phyloP scores from a whole-genome alignment of 768 basidiomycete species.

The Daedaleopsis sinensis region DNA sequence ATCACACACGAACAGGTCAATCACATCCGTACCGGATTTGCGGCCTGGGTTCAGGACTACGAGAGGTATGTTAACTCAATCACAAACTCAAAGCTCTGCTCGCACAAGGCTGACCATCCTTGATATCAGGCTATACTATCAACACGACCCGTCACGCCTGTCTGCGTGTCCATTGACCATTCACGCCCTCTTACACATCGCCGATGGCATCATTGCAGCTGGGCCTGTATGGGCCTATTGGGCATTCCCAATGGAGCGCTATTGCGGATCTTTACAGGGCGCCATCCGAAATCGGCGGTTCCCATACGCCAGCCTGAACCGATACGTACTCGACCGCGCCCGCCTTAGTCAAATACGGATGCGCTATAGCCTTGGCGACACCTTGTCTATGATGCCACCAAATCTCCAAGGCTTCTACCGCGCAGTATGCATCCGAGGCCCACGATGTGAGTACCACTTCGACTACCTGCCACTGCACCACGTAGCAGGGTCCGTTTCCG shows the following conservation, averaged over 20 bases:
- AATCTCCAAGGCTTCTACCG: neutral
- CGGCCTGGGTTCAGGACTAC: constrained; percentile 25
- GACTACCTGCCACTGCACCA: too few relatives aligned
- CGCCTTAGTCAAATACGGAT: constrained; percentile 15
- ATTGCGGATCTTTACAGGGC: constrained; percentile 25
- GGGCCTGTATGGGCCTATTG: constrained; percentile 30
- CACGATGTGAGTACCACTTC: neutral
- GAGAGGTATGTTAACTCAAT: constrained; percentile 19
- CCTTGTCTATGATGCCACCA: constrained; percentile 3
- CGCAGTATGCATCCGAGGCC: neutral
- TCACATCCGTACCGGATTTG: constrained; percentile 17
- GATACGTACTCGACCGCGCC: constrained; percentile 6
- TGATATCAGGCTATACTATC: constrained; percentile 32
- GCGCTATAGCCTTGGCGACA: constrained; percentile 1
- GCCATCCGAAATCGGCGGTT: constrained; percentile 21
- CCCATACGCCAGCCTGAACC: constrained; percentile 21
- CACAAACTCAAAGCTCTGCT: neutral
- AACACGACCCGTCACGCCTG: constrained; percentile 24
- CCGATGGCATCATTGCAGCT: constrained; percentile 24
- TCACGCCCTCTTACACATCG: constrained; percentile 35
- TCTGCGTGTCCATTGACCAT: constrained; percentile 34
- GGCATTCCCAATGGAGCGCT: constrained; percentile 35
- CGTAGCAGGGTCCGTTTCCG: too few relatives aligned
- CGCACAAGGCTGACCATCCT: neutral
- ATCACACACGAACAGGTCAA: constrained; percentile 16